Evolutionary conservation across 108 stramenopile species (phyloP), one percentile per base, ranked within the genome.

Genomic region (Cyclotella sp.): DNA sequence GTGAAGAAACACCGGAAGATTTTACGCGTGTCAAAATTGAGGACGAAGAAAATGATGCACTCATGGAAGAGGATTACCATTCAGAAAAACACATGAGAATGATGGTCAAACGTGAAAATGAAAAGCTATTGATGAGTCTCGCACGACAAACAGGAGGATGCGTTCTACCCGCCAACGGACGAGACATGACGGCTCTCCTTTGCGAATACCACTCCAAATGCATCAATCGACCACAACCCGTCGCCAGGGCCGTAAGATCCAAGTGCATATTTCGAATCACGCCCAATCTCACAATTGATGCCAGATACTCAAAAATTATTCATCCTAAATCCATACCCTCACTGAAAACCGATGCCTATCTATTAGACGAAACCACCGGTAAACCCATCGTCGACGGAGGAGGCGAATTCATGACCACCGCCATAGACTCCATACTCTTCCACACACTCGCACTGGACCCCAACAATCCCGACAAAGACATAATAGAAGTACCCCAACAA

Each of bases 61-160:
- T 39, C 21, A 75, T 43, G 47, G 45, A 54, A 24, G 55, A 69
- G 27, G 68, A 41, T 40, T 34, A 24, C 19, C 52, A n/a, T 41
- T 40, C 26, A 22, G 19, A 3, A 68, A 34, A 51, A 18, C 61
- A 49, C 28, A 30, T 6, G 45, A 72, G 13, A 75, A 49, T 51
- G 58, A 69, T 46, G 16, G 74, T 90, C 70, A 90, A 87, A 61
- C 63, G 84, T 12, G 88, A 89, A 62, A 90, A 89, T 47, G 91
- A 96, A 83, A 77, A 76, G 68, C 72, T 92, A 26, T 57, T 96
- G 21, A 68, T 85, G 9, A 85, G 87, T 66, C 58, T 96, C 53
- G 81, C 92, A 12, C 75, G 84, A 51, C 80, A 81, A 62, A 96
- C 88, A 4, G 92, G 93, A 41, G 95, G 95, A 12, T 75, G 81